Evolutionary conservation across 164 flowering plant species (phyloP).

Genomic region (Dillenia turbinata): DNA sequence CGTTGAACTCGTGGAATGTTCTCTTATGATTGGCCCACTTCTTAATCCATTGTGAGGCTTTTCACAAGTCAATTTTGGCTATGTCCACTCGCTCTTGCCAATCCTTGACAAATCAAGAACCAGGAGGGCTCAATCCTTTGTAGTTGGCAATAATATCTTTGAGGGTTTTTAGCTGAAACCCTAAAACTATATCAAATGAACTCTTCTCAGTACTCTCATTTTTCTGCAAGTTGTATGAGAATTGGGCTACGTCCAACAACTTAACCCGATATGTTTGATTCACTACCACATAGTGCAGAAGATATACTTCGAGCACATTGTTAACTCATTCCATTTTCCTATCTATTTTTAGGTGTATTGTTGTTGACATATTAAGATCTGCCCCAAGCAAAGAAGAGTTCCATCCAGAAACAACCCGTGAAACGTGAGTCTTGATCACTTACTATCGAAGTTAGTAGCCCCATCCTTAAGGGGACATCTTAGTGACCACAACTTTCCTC

Average conservation of each 20-base stretch:
- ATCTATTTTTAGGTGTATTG: neutral
- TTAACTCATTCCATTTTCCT: neutral
- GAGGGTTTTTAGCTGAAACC: no score
- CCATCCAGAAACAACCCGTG: neutral
- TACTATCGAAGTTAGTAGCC: neutral
- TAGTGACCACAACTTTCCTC: no score
- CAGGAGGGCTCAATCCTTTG: neutral
- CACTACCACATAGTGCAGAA: neutral
- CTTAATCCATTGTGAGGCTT: slow-evolving; percentile 2
- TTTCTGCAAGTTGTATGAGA: neutral
- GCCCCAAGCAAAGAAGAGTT: slow-evolving; percentile 2
- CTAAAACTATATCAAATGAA: neutral
- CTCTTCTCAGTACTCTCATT: neutral
- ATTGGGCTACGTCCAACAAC: slow-evolving; percentile 5
- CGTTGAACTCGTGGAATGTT: no score
- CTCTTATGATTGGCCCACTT: neutral
- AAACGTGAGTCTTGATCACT: slow-evolving; percentile 1
- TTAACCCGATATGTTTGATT: neutral
- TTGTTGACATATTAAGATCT: neutral
- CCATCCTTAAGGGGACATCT: no score
- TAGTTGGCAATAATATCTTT: no score
- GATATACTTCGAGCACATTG: neutral
- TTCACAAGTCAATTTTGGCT: neutral
- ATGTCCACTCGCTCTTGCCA: neutral
- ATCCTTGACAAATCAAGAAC: slow-evolving; percentile 3